These are phyloP conservation scores for Plantago lanceolata DNA, from an alignment of 305 asterid species.

Conservation along the genomic window DNA sequence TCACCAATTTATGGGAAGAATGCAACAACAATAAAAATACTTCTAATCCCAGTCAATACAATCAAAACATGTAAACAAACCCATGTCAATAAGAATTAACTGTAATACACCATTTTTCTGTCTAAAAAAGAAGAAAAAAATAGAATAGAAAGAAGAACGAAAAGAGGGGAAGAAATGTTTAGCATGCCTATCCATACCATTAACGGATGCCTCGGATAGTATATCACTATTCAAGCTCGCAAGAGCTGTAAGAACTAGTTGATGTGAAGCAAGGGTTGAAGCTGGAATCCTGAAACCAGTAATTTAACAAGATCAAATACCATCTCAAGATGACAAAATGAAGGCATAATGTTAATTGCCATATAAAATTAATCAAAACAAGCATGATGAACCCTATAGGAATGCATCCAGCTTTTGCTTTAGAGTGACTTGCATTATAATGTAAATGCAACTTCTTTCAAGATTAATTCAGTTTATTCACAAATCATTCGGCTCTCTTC, in stretches of 20 bases:
- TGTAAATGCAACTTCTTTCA: background rate
- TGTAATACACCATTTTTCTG: background rate
- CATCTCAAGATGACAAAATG: conserved; percentile 24
- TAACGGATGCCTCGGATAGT: conserved; percentile 86
- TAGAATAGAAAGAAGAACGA: background rate
- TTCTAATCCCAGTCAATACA: background rate
- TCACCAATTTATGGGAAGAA: conserved; percentile 4
- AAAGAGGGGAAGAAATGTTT: conserved; percentile 17
- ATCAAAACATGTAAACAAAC: background rate
- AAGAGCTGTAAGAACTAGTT: conserved; percentile 84
- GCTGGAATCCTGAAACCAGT: conserved; percentile 84
- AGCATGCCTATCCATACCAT: conserved; percentile 56
- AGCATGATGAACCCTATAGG: background rate
- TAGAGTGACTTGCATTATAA: background rate
- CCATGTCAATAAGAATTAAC: background rate
- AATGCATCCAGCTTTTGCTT: background rate
- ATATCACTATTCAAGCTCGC: conserved; percentile 80
- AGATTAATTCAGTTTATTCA: background rate
- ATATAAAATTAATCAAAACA: background rate
- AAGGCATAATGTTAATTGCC: conserved; percentile 21
- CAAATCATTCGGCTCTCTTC: too few relatives aligned
- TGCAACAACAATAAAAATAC: background rate
- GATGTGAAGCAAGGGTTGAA: conserved; percentile 84
- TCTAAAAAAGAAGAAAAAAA: background rate
- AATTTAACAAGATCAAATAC: conserved; percentile 23